Evolutionary conservation across 129 eudicot species (phyloP), one percentile per base, ranked within the genome.

Genomic region (Artemisia annua): DNA sequence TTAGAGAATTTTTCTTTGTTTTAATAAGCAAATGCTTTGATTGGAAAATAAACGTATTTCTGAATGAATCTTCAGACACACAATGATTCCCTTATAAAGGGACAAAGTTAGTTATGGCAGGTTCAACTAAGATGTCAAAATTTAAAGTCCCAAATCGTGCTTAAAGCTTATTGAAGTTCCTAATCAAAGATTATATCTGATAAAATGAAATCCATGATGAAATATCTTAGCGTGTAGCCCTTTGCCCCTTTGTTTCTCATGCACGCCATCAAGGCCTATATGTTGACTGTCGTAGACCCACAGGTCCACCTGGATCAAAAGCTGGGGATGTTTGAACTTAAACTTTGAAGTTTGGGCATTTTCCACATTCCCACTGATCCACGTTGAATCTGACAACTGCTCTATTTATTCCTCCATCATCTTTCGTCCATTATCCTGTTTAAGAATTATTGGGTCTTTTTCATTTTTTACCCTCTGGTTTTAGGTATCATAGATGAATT

Each of bases 401-500:
- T 65, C 53, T 65, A 64, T 43, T 11, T 66, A 12, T 7, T 20
- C 74, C 39, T 67, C 20, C 7, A 30, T 70, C 54, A 43, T 39
- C 66, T 61, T 46, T 72, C 1, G 16, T 24, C 56, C 11, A 9
- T 28, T 24, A 44, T n/a, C 49, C 14, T 60, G 66, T 11, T 24
- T 24, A 24, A 24, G 26, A 24, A 24, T 24, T 24, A 24, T 24
- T 24, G 26, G 26, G 3, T 48, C 3, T 48, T 48, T 14, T 50
- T 50, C 15, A 50, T 50, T 3, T 50, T 50, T 50, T 30, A 30
- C 35, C 35, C 5, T 30, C 6, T 6, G 32, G 18, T 44, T 22
- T 73, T 14, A 26, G 28, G 59, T 8, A 39, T 39, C 2, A 1
- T 72, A 58, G 28, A 22, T 60, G 59, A 74, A 35, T 74, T 64